Base-by-base conservation (phyloP, 1,139 yeast species). In the Nakaseomyces nivariensis region DNA sequence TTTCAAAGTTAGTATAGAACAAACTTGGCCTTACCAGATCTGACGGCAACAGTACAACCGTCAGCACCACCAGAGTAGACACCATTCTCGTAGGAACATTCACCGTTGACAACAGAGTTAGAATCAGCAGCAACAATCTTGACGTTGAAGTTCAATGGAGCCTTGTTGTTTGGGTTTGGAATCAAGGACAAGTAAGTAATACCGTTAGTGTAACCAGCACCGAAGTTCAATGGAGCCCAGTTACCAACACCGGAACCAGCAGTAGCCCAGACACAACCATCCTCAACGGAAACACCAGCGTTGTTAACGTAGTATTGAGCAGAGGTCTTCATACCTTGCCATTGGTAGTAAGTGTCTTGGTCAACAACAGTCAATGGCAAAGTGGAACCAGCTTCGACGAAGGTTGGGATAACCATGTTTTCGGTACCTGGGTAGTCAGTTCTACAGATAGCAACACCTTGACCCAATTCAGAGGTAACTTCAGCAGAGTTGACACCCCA, bases 211-310 rank as follows among this genome's bases (percentile, higher is more conserved):
- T 75, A 74, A 64, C 97, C 97, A 53, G 97, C 87, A 68, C 97
- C 97, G 61, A 90, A 78, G 72, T 83, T 86, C 61, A 92, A 76
- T 62, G 97, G 97, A 58, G 97, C 95, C 95, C 96, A 92, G 85
- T 90, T 90, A 72, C 97, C 97, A 57, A 84, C 72, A 62, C 85
- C 88, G 44, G 87, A 74, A 55, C 89, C 87, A 13, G 76, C 63
- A 45, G 79, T 68, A 67, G 96, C 95, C 97, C 97, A 90, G 61
- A 84, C 70, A 76, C 97, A 90, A 59, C 96, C 97, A 56, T 87
- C 89, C 68, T 81, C 81, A 66, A 78, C 79, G 52, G 84, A 76
- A 57, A 89, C 89, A 74, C 97, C 97, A 51, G 96, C 96, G 66
- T 90, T 79, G 81, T 90, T 90, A 58, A 90, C 97, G 72, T 90